A percentile compares a stretch with the other conserved stretches of the same genome.
Evolutionary conservation across 176 grass and related monocot species (phyloP).

Genomic region (Zizania latifolia): DNA sequence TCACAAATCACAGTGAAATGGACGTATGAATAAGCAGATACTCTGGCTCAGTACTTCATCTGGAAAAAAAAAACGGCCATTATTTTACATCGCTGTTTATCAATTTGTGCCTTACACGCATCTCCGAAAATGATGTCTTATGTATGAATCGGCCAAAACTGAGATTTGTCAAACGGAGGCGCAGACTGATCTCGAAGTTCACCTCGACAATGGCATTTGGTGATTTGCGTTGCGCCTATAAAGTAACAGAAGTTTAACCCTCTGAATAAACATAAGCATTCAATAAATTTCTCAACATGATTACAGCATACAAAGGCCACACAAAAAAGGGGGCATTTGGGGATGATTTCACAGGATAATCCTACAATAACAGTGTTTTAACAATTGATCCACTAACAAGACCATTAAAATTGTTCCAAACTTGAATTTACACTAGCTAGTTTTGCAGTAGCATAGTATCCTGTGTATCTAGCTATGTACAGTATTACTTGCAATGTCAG

Average conservation of each 20-base stretch:
- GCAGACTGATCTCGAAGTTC: not conserved
- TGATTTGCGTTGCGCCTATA: not conserved
- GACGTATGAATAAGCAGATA: not conserved
- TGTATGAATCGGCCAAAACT: not conserved
- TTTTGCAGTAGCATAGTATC: not conserved
- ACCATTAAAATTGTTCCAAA: not conserved
- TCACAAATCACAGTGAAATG: constrained; percentile 28
- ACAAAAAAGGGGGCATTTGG: not conserved
- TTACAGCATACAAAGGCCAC: not conserved
- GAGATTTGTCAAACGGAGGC: not conserved
- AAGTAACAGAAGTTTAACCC: not conserved
- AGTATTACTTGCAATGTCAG: not conserved
- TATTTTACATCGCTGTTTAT: not conserved
- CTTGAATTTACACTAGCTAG: not conserved
- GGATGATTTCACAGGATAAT: not conserved
- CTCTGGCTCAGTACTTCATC: not conserved
- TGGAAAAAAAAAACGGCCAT: not conserved
- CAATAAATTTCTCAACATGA: not conserved
- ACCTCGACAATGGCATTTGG: not conserved
- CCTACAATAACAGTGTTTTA: not conserved
- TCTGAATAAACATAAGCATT: not conserved
- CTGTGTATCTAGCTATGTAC: too few relatives aligned
- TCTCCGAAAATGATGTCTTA: constrained; percentile 5
- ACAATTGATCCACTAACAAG: not conserved
- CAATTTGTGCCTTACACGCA: constrained; percentile 12